These are phyloP conservation scores for Rhizopus sp. DNA, from an alignment of 371 early-diverging fungal species.

Conservation along the genomic window DNA sequence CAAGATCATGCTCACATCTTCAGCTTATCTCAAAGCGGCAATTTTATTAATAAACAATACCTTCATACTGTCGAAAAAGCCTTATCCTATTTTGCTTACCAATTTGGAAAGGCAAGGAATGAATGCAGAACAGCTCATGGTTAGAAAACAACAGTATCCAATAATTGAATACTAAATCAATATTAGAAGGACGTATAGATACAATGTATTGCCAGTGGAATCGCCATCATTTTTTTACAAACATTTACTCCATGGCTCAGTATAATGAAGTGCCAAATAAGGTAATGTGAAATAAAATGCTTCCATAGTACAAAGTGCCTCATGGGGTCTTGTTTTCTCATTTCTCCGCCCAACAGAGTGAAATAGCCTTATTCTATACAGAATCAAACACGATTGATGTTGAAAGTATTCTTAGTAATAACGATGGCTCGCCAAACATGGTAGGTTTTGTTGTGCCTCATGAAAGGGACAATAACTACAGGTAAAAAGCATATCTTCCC, in stretches of 20 bases:
- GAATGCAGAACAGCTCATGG: conserved; percentile 7
- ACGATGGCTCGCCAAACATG: conserved; percentile 15
- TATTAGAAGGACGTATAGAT: conserved; percentile 14
- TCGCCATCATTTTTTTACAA: conserved; percentile 23
- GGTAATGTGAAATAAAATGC: conserved; percentile 6
- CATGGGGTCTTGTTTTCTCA: too few species aligned
- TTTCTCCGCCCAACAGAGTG: conserved; percentile 9
- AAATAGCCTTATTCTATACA: conserved; percentile 21
- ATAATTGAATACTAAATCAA: not conserved
- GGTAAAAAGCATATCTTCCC: too few species aligned
- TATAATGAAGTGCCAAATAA: conserved; percentile 20
- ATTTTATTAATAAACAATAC: conserved; percentile 12
- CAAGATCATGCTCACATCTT: conserved; percentile 15
- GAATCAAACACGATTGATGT: conserved; percentile 17
- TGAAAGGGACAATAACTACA: conserved; percentile 16
- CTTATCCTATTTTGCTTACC: conserved; percentile 15
- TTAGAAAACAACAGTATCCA: conserved; percentile 1
- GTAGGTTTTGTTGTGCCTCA: conserved; percentile 23
- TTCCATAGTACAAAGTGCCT: too few species aligned
- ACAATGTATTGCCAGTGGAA: conserved; percentile 22
- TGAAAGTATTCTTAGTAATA: conserved; percentile 14
- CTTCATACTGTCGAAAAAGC: conserved; percentile 15
- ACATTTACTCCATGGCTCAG: conserved; percentile 15
- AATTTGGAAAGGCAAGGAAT: conserved; percentile 23
- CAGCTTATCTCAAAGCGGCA: conserved; percentile 8